Base-by-base conservation (phyloP, 768 basidiomycete genomes). In the Suillus placidus region DNA sequence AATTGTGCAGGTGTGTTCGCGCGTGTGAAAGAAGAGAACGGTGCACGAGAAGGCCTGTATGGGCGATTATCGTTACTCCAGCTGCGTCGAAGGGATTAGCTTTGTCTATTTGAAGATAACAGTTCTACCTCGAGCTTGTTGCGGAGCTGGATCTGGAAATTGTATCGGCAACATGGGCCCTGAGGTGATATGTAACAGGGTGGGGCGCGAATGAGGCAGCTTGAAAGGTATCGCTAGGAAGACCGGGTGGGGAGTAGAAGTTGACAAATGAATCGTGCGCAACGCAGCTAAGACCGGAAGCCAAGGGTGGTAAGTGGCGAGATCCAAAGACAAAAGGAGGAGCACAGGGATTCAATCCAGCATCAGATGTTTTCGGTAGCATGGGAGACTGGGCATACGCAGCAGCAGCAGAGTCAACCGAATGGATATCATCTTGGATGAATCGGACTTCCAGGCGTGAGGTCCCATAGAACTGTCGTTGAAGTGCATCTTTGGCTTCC, bases 401-500 rank as follows among this genome's bases (percentile, higher is more conserved):
- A 42, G 66, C 71, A 47, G 66, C 60, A 40, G 67, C 23, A n/a
- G 55, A 60, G 9, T 66, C 67, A 13, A 52, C 63, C 35, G 61
- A 23, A 20, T 43, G 42, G n/a, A 63, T 45, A 32, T 56, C 20
- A 40, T 77, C 73, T 37, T 71, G 72, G 37, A 83, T 34, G 62
- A 79, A 79, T 58, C 81, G 80, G 30, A 75, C 80, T 20, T 74
- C 72, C 61, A 87, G 67, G 55, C 75, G 76, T 65, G 79, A 77
- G 61, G 81, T 82, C 14, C 83, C 84, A 71, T 92, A 93, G 49
- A 79, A 73, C 71, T 93, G 91, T 63, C 85, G 85, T 61, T 85
- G 80, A 66, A 93, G 80, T 43, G 81, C 76, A 20, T 85, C 84
- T 66, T 83, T 87, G 12, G 91, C 91, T 73, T 92, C 90, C 64